Conservation (phyloP, 106 monocot species). For the Dendrobium chrysotoxum region DNA sequence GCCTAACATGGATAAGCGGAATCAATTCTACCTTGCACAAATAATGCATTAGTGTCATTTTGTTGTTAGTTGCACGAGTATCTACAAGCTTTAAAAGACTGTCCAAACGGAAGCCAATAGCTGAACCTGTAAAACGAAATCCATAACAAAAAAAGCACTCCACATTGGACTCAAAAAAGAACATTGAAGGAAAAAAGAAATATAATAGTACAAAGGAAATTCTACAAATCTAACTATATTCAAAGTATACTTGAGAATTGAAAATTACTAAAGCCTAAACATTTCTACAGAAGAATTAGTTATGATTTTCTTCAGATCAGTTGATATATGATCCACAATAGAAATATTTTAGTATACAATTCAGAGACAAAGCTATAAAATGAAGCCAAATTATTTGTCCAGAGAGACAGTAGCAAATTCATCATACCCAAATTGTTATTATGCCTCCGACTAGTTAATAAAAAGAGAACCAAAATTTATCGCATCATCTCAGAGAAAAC, state of each 20-base stretch:
- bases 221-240: neutral
- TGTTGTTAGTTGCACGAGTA: slow-evolving; percentile 83
- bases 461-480: neutral
- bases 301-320: neutral
- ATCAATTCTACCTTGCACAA: slow-evolving; percentile 66
- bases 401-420: neutral
- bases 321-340: neutral
- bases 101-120: slow-evolving; percentile 67
- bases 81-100: slow-evolving; percentile 87
- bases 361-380: neutral
- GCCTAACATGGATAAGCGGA: neutral
- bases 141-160: neutral
- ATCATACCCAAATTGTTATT: neutral
- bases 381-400: neutral
- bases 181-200: neutral
- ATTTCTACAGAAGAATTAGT: neutral
- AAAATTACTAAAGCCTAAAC: neutral
- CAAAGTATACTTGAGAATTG: neutral
- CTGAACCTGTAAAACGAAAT: slow-evolving; percentile 41
- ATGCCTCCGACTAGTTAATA: neutral
- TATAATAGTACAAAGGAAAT: neutral
- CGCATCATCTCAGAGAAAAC: neutral
- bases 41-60: slow-evolving; percentile 95
- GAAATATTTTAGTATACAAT: neutral
- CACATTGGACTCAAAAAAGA: neutral